Conservation (phyloP, 2,329 filamentous ascomycete genomes). For the Sclerotinia subarctica region DNA sequence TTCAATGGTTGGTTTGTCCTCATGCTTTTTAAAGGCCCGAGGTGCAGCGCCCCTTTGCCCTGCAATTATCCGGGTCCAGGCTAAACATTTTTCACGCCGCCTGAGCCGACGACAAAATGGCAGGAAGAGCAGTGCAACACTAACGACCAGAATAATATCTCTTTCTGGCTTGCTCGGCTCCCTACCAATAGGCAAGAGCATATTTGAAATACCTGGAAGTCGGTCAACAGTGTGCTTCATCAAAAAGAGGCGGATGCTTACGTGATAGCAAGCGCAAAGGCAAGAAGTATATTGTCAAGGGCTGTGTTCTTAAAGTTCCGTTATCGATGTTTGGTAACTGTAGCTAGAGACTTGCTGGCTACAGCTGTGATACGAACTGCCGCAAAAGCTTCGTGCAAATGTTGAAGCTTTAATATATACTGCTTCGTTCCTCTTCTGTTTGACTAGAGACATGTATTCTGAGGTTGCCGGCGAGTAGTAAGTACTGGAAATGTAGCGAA, state of each 20-base stretch:
- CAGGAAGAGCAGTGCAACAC: constrained; percentile 72
- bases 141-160: constrained; percentile 59
- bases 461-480: constrained; percentile 66
- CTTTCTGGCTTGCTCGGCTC: constrained; percentile 64
- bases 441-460: constrained; percentile 60
- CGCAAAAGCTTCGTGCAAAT: constrained; percentile 64
- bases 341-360: constrained; percentile 54
- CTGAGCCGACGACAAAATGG: constrained; percentile 70
- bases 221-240: constrained; percentile 37
- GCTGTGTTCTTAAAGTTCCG: constrained; percentile 51
- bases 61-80: constrained; percentile 70
- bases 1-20: constrained; percentile 41
- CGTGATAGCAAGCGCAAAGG: constrained; percentile 46
- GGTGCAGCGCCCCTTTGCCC: constrained; percentile 59
- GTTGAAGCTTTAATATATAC: constrained; percentile 62
- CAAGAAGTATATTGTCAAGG: constrained; percentile 57
- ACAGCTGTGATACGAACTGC: constrained; percentile 61
- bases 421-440: constrained; percentile 61
- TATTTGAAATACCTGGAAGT: constrained; percentile 65
- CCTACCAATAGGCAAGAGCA: constrained; percentile 79
- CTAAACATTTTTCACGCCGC: constrained; percentile 73
- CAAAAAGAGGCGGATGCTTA: constrained; percentile 14
- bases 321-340: constrained; percentile 49
- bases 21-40: constrained; percentile 53
- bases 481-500: constrained; percentile 66